Evolutionary conservation across 768 basidiomycete genomes (phyloP).

Genomic region (Dendrothele bispora): DNA sequence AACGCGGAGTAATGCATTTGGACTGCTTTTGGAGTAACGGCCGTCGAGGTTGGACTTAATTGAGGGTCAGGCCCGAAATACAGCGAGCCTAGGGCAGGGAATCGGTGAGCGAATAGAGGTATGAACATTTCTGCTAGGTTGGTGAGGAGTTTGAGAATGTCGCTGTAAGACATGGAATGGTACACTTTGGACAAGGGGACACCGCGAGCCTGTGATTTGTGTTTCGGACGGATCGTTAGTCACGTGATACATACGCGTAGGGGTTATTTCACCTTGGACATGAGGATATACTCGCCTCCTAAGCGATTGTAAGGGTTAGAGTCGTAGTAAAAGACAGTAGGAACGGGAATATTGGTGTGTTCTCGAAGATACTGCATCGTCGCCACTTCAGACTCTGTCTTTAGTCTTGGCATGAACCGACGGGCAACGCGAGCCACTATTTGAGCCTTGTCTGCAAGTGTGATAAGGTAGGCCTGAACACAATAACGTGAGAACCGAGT

Average conservation of each 20-base stretch:
- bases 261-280: conserved; percentile 67
- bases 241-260: background rate
- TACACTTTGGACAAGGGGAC: conserved; percentile 71
- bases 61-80: conserved; percentile 52
- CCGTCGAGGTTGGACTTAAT: conserved; percentile 30
- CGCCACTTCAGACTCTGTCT: conserved; percentile 86
- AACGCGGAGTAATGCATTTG: conserved; percentile 39
- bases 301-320: conserved; percentile 83
- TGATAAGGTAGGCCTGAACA: conserved; percentile 72
- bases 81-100: conserved; percentile 73
- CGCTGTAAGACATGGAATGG: conserved; percentile 64
- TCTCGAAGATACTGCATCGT: conserved; percentile 80
- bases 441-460: conserved; percentile 57
- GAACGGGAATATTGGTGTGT: conserved; percentile 71
- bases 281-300: conserved; percentile 83
- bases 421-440: conserved; percentile 81
- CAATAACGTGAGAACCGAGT: conserved; percentile 1
- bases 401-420: conserved; percentile 82
- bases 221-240: no score
- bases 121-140: conserved; percentile 70
- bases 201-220: conserved; percentile 65
- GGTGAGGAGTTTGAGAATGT: conserved; percentile 62
- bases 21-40: conserved; percentile 44
- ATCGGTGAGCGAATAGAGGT: conserved; percentile 76
- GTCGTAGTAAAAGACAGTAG: conserved; percentile 74